Percentiles rank a stretch among this genome's conserved stretches.
Evolutionary conservation across 768 basidiomycete species (phyloP).

Genomic region (Strobilomyces confusus): DNA sequence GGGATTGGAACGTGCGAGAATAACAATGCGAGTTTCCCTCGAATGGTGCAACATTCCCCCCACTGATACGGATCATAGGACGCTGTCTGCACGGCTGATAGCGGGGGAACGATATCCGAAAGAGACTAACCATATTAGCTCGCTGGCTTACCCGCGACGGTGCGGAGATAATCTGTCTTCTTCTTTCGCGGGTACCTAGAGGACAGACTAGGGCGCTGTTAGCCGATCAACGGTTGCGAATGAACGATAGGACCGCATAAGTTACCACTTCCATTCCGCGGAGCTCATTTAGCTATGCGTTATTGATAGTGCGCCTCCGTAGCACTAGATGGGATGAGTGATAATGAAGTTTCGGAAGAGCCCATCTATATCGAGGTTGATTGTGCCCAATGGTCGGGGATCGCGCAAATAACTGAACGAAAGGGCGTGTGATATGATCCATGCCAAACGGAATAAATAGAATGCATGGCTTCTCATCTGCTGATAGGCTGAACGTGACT

Average conservation of each 20-base stretch:
- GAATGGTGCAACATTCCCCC: neutral
- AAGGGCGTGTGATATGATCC: neutral
- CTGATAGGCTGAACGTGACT: neutral
- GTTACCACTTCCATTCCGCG: constrained; percentile 23
- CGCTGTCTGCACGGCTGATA: neutral
- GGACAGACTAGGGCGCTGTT: neutral
- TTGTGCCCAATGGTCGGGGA: neutral
- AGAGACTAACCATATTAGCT: constrained; percentile 11
- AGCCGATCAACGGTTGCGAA: constrained; percentile 9
- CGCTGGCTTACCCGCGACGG: neutral
- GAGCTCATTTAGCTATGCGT: constrained; percentile 2
- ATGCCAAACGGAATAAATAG: neutral
- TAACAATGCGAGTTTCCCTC: neutral
- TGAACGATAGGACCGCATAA: constrained; percentile 16
- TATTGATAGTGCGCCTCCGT: constrained; percentile 1
- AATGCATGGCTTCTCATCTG: neutral
- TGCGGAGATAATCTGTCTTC: constrained; percentile 21
- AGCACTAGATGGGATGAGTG: neutral
- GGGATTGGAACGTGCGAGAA: neutral
- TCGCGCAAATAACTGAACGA: constrained; percentile 2
- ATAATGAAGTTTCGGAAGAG: neutral
- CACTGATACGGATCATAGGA: neutral
- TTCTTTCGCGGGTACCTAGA: constrained; percentile 15
- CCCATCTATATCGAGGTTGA: constrained; percentile 11
- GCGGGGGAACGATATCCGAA: neutral